Evolutionary conservation across 768 basidiomycete genomes (phyloP).

Genomic region (Mycena crocata): DNA sequence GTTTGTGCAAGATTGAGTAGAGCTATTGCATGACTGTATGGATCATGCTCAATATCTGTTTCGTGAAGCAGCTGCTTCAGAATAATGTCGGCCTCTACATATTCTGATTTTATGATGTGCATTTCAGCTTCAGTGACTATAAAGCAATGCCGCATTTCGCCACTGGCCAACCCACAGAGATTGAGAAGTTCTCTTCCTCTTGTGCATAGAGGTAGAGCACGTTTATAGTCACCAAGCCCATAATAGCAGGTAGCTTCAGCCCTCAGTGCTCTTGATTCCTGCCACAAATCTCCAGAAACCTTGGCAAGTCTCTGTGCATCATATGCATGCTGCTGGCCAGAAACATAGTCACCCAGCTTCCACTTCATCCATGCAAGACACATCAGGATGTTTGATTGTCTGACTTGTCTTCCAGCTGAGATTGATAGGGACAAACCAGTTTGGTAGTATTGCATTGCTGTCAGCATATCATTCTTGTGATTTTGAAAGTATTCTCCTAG

Average conservation of each 20-base stretch:
- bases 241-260: neutral
- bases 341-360: neutral
- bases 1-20: neutral
- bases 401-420: neutral
- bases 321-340: neutral
- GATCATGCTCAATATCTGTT: neutral
- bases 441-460: neutral
- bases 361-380: neutral
- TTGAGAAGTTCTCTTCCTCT: neutral
- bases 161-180: neutral
- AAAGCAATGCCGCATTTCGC: neutral
- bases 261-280: neutral
- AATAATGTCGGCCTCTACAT: neutral
- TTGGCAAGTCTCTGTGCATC: neutral
- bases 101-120: conserved; percentile 1
- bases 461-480: neutral
- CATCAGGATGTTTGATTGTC: neutral
- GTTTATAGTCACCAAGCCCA: neutral
- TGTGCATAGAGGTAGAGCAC: neutral
- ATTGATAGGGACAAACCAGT: neutral
- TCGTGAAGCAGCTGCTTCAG: neutral
- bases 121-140: neutral
- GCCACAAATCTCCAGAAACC: neutral
- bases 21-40: neutral
- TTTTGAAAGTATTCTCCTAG: neutral